Base-by-base conservation (phyloP, 2,329 filamentous ascomycete genomes). In the Aureobasidium sp. region DNA sequence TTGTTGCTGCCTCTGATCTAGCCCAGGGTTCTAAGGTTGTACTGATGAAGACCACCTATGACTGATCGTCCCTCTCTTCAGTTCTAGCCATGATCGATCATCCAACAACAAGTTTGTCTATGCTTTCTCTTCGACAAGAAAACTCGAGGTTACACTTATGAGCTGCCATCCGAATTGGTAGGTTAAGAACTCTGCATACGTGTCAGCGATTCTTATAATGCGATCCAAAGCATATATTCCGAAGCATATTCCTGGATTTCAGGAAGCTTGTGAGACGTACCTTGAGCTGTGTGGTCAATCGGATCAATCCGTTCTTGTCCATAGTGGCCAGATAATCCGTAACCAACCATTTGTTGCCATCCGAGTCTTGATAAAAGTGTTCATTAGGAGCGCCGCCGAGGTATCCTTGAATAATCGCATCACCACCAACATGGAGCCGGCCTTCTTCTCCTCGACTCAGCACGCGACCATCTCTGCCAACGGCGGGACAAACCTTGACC, bases 391-490 rank as follows among this genome's bases (percentile, higher is more conserved):
- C 21, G 3, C 5, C 32, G 5, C 25, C 54, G 13, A 59, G 25
- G n/a, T 59, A 59, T 11, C 29, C 25, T 48, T 30, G 9, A 3
- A 59, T 59, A 1, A 48, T 39, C 13, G 54, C 34, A 27, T 59
- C 34, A 10, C 54, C 54, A 10, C 54, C 54, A 39, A 59, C 9
- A 25, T 59, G 54, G 9, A 59, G 54, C 21, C 21, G 27, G 15
- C 54, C 54, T 48, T 59, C 42, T 30, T 59, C 32, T 37, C 44
- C 54, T 59, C 54, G 29, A n/a, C 39, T 9, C 39, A 57, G 11
- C 5, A 57, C 30, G 9, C n/a, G 29, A 11, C 8, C 7, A 11
- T 37, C 15, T 8, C 21, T 21, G 21, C 27, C 15, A 15, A 39
- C 41, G 32, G 27, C 25, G 13, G 21, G 7, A 21, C 54, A 59